Evolutionary conservation across 148 eudicot species (phyloP).

Genomic region (Spergularia bocconei): DNA sequence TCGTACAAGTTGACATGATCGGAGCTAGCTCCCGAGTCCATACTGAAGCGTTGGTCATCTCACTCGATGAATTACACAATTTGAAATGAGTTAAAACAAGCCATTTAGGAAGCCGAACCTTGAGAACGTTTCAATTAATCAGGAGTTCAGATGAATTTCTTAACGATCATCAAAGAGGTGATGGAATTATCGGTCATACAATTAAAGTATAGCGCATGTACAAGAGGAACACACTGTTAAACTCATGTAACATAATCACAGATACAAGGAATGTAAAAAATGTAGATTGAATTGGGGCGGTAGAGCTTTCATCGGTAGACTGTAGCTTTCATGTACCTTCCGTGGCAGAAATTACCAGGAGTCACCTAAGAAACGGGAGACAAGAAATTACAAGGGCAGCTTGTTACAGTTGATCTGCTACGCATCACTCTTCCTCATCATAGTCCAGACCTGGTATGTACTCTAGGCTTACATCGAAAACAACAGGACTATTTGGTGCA

Average conservation of each 20-base stretch:
- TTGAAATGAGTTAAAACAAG: no score
- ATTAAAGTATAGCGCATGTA: neutral
- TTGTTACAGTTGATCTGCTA: neutral
- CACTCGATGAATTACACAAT: no score
- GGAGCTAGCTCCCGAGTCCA: no score
- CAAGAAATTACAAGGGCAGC: neutral
- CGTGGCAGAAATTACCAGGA: neutral
- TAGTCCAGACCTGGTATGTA: slow-evolving; percentile 86
- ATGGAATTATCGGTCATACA: neutral
- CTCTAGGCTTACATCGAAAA: slow-evolving; percentile 91
- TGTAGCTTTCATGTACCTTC: no score
- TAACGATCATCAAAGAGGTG: neutral
- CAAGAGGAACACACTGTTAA: neutral
- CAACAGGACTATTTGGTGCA: slow-evolving; percentile 83
- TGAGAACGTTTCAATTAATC: no score
- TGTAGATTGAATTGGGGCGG: neutral
- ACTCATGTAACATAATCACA: neutral
- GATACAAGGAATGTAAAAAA: slow-evolving; percentile 2
- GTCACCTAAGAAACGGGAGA: neutral
- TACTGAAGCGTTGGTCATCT: no score
- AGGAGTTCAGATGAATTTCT: neutral
- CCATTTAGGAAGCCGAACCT: no score
- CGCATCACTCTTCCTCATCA: slow-evolving; percentile 53
- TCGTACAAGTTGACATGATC: neutral
- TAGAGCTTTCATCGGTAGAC: neutral